A percentile compares a stretch with the other conserved stretches of the same genome.
Evolutionary conservation across 768 basidiomycete species (phyloP).

Genomic region (Sarcomyxa edulis): DNA sequence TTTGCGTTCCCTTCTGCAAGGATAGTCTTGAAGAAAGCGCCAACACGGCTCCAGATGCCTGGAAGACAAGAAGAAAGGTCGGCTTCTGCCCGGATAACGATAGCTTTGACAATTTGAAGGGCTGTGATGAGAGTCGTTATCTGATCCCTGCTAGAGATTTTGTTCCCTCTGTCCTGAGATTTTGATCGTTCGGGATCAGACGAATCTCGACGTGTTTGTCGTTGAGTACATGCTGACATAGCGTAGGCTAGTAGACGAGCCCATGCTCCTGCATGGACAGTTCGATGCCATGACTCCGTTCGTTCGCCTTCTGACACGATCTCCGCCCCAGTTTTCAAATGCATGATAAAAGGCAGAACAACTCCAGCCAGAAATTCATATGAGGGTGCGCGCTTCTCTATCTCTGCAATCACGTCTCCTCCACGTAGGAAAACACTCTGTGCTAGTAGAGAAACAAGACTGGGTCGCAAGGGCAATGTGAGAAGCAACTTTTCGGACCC

Average conservation of each 20-base stretch:
- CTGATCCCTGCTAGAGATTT: slow-evolving; percentile 20
- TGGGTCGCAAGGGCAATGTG: slow-evolving; percentile 32
- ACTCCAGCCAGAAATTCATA: slow-evolving; percentile 61
- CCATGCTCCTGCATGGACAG: slow-evolving; percentile 47
- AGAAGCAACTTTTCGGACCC: slow-evolving; percentile 35
- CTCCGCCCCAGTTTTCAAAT: slow-evolving; percentile 45
- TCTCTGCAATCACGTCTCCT: slow-evolving; percentile 45
- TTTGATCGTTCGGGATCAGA: slow-evolving; percentile 36
- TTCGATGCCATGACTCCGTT: slow-evolving; percentile 42
- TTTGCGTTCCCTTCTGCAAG: slow-evolving; percentile 55
- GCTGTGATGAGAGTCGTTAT: slow-evolving; percentile 42
- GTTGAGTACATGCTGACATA: slow-evolving; percentile 46
- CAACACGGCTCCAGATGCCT: slow-evolving; percentile 62
- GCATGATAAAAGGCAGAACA: slow-evolving; percentile 54
- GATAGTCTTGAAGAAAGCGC: slow-evolving; percentile 41
- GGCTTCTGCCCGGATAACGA: slow-evolving; percentile 55
- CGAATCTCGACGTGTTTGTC: slow-evolving; percentile 17
- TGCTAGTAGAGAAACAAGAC: slow-evolving; percentile 34
- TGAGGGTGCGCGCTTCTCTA: slow-evolving; percentile 52
- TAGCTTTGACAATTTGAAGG: slow-evolving; percentile 63
- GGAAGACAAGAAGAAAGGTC: slow-evolving; percentile 52
- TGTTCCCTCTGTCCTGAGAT: slow-evolving; percentile 33
- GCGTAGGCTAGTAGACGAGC: slow-evolving; percentile 55
- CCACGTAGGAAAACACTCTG: slow-evolving; percentile 44
- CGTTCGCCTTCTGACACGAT: slow-evolving; percentile 33